These are phyloP conservation scores for Gleditsia sinensis DNA, from an alignment of 306 rosid genomes.

Conservation along the genomic window DNA sequence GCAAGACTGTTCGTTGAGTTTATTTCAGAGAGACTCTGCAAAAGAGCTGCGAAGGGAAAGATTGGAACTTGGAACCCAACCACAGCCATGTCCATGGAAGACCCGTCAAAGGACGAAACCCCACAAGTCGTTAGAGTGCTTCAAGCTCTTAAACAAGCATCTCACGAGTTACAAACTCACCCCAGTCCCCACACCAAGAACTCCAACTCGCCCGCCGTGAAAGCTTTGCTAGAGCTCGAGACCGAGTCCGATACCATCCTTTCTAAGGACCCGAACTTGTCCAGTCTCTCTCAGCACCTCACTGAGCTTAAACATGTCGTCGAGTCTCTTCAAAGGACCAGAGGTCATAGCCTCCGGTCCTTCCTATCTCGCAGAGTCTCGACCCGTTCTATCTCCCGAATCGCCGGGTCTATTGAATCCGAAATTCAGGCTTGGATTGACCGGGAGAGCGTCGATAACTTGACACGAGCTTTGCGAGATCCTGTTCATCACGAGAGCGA, in stretches of 20 bases:
- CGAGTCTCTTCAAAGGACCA: slow-evolving; percentile 43
- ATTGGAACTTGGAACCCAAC: too few species aligned
- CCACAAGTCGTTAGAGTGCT: slow-evolving; percentile 65
- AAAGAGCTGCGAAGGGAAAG: too few species aligned
- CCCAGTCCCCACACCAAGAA: slow-evolving; percentile 48
- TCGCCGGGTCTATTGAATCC: slow-evolving; percentile 67
- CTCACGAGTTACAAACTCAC: slow-evolving; percentile 56
- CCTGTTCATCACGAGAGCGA: slow-evolving; percentile 31
- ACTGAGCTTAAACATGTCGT: slow-evolving; percentile 56
- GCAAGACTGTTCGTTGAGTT: too few species aligned
- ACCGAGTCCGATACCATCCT: slow-evolving; percentile 66
- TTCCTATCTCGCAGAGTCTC: slow-evolving; percentile 67
- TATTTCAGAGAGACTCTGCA: too few species aligned
- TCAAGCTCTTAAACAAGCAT: slow-evolving; percentile 86
- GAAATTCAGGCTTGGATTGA: slow-evolving; percentile 93
- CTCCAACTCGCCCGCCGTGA: slow-evolving; percentile 67
- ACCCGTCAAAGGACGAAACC: slow-evolving; percentile 30
- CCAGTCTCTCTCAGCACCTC: slow-evolving; percentile 58
- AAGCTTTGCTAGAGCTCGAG: slow-evolving; percentile 77
- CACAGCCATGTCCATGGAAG: slow-evolving; percentile 50
- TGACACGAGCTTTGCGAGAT: slow-evolving; percentile 39
- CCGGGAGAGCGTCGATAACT: slow-evolving; percentile 56
- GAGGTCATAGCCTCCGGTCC: slow-evolving; percentile 45
- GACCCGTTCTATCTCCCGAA: slow-evolving; percentile 60
- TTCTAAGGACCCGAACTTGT: slow-evolving; percentile 58